Conservation (phyloP, 2,329 filamentous ascomycete species). For the Chaetomium globosum region DNA sequence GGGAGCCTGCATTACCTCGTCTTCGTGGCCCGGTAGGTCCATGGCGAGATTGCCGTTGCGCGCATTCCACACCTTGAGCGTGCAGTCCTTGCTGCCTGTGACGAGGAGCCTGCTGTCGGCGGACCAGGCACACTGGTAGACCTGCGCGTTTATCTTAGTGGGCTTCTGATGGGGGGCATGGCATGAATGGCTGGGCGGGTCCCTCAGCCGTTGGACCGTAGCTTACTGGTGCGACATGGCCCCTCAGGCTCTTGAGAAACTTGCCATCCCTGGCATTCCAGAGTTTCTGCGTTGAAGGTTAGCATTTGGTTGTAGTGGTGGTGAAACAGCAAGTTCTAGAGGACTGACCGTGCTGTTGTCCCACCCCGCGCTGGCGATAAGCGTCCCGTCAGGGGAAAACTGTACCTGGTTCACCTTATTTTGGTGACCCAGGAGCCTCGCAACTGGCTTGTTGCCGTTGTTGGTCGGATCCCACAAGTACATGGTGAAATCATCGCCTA, state of each 20-base stretch:
- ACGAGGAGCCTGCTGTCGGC: constrained; percentile 89
- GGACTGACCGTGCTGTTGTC: constrained; percentile 64
- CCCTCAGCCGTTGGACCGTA: not conserved
- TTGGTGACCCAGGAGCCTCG: constrained; percentile 89
- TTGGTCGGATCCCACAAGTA: constrained; percentile 86
- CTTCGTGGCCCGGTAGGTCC: constrained; percentile 86
- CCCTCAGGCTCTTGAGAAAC: constrained; percentile 84
- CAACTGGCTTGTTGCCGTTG: constrained; percentile 76
- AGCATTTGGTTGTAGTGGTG: not conserved
- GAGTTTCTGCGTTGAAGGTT: constrained; percentile 27
- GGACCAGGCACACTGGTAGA: constrained; percentile 91
- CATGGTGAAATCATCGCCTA: constrained; percentile 85
- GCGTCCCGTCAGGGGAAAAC: constrained; percentile 85
- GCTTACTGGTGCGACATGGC: constrained; percentile 50
- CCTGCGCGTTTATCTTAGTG: constrained; percentile 41
- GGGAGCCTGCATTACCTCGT: constrained; percentile 55
- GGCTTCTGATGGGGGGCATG: not conserved
- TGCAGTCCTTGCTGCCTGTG: constrained; percentile 87
- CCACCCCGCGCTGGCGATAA: constrained; percentile 87
- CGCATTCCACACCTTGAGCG: constrained; percentile 93
- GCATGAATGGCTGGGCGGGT: not conserved
- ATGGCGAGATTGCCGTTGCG: constrained; percentile 75
- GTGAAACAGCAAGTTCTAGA: not conserved
- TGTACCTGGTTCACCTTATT: constrained; percentile 96
- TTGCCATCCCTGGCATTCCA: constrained; percentile 58